A percentile compares a stretch with the other conserved stretches of the same genome.
These are phyloP conservation scores for Curvularia lunata DNA, from an alignment of 2,329 filamentous ascomycete species.

Conservation along the genomic window DNA sequence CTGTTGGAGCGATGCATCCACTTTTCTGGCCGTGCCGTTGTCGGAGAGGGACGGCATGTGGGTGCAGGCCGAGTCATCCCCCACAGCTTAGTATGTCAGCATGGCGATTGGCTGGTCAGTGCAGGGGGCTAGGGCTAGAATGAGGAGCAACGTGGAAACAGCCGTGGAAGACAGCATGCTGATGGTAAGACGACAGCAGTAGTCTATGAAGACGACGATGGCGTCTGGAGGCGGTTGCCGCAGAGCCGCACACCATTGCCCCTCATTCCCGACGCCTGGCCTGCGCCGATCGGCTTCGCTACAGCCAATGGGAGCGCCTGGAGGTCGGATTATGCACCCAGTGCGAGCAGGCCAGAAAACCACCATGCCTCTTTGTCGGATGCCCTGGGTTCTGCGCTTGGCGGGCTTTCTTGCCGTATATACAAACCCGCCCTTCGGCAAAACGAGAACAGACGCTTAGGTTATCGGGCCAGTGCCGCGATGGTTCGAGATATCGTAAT, in stretches of 20 bases:
- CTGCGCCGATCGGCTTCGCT: slow-evolving; percentile 25
- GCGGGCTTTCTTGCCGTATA: background rate
- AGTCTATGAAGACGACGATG: slow-evolving; percentile 5
- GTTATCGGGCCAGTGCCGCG: slow-evolving; percentile 10
- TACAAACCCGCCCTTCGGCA: slow-evolving; percentile 20
- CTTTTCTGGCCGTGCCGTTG: slow-evolving; percentile 14
- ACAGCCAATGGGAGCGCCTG: slow-evolving; percentile 28
- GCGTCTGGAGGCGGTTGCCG: slow-evolving; percentile 13
- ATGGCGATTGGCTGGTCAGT: slow-evolving; percentile 9
- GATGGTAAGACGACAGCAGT: background rate
- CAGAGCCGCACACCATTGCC: slow-evolving; percentile 26
- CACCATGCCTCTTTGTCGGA: slow-evolving; percentile 1
- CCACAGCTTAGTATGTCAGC: slow-evolving; percentile 18
- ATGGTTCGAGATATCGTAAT: slow-evolving; percentile 29
- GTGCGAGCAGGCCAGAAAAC: slow-evolving; percentile 15
- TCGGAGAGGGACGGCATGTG: slow-evolving; percentile 21
- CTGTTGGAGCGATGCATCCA: slow-evolving; percentile 10
- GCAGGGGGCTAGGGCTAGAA: background rate
- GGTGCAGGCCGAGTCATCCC: slow-evolving; percentile 16
- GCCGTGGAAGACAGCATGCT: background rate
- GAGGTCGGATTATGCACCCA: slow-evolving; percentile 22
- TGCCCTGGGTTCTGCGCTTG: background rate
- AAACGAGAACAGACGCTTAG: slow-evolving; percentile 15
- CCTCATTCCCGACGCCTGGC: slow-evolving; percentile 17
- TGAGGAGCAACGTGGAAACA: background rate